Percentiles rank a stretch among this genome's conserved stretches.
phyloP scores from a whole-genome alignment of 805 yeast species.

The Brettanomyces nanus region DNA sequence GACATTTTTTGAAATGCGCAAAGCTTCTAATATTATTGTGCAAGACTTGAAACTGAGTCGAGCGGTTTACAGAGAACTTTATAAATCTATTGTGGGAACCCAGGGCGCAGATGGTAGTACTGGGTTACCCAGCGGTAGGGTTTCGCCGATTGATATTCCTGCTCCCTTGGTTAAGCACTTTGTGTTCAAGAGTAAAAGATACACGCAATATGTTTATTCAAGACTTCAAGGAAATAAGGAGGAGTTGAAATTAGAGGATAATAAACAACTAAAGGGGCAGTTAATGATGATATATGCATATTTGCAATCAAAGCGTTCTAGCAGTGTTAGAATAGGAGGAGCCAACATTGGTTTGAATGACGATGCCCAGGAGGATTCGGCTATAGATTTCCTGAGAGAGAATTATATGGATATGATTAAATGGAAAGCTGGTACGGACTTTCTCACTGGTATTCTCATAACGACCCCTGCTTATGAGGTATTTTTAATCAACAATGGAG shows the following conservation, averaged over 20 bases:
- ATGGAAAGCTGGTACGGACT: conserved; percentile 21
- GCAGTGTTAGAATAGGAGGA: conserved; percentile 3
- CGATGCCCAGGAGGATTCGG: background rate
- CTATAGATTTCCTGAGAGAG: conserved; percentile 11
- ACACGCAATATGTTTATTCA: conserved; percentile 30
- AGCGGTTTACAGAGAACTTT: conserved; percentile 23
- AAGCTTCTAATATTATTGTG: conserved; percentile 46
- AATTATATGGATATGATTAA: conserved; percentile 19
- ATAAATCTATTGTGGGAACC: conserved; percentile 21
- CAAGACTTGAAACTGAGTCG: conserved; percentile 31
- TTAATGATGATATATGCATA: conserved; percentile 22
- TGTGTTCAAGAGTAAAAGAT: conserved; percentile 61
- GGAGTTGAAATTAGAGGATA: conserved; percentile 12
- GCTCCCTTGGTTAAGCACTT: conserved; percentile 67
- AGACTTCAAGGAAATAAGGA: conserved; percentile 13
- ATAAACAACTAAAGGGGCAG: conserved; percentile 13
- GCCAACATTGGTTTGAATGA: background rate
- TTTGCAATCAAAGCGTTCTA: conserved; percentile 17
- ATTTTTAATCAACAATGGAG: conserved; percentile 50
- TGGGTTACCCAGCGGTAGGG: conserved; percentile 27
- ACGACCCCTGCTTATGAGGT: conserved; percentile 44
- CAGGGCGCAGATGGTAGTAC: conserved; percentile 22
- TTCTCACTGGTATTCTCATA: conserved; percentile 16
- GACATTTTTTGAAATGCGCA: conserved; percentile 68
- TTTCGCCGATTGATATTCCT: conserved; percentile 42